Base-by-base conservation (phyloP, 192 early-diverging fungal species). In the Linnemannia elongata region DNA sequence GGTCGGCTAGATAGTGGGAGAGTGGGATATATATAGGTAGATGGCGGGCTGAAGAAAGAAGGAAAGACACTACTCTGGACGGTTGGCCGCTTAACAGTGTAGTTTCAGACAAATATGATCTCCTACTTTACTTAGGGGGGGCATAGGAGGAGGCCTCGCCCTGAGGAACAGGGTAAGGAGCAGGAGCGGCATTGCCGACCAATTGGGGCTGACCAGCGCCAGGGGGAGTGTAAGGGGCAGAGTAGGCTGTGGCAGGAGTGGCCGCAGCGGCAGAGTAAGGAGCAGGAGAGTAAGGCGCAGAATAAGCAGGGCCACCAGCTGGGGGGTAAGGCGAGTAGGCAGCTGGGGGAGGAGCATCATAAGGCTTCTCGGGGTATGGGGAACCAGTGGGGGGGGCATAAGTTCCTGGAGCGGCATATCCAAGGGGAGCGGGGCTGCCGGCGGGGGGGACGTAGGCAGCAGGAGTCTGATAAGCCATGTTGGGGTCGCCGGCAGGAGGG, bases 401-500 rank as follows among this genome's bases (percentile, higher is more conserved):
- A 27, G 75, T n/a, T 52, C 54, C 68, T 72, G 27, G 68, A 4
- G 71, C 74, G 36, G 33, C 42, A 71, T 71, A 74, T 10, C 72
- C 69, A 0, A 36, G 8, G 27, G 63, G 76, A 9, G 60, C 38
- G 4, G 22, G 44, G 30, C 27, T 39, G 24, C 52, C 75, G 33
- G 47, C 57, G n/a, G 78, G 69, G 10, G 79, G 76, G 33, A 75
- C 69, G 47, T 86, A 80, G 41, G 75, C 9, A 15, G 74, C 69
- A 38, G 82, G 70, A 0, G 73, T 54, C 55, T 80, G 78, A 66
- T 87, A 87, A 30, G 85, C 85, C 63, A 81, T 49, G 68, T 87
- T 87, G 24, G 85, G 85, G 41, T 87, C 85, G 15, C 85, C 85
- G 3, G 79, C 27, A 44, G 85, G 85, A n/a, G 85, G 85, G 24